Conservation (phyloP, 2,329 filamentous ascomycete species). For the Tolypocladium paradoxum region DNA sequence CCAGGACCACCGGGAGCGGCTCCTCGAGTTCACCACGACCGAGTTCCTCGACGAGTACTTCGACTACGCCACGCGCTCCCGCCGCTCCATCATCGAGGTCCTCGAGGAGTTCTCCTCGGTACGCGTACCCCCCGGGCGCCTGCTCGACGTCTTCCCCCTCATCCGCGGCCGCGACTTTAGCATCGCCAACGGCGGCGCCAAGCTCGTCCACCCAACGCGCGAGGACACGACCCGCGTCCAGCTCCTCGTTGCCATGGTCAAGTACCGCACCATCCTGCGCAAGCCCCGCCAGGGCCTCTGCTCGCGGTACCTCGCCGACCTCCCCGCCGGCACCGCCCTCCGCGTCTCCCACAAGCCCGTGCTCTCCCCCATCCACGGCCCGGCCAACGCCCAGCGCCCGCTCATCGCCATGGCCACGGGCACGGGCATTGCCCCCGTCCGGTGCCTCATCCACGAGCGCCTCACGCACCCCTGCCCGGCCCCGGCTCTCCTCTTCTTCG, state of each 20-base stretch:
- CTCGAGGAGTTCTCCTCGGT: conserved; percentile 83
- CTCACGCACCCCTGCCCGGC: conserved; percentile 15
- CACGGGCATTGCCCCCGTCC: conserved; percentile 77
- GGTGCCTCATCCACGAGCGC: conserved; percentile 73
- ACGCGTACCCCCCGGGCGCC: conserved; percentile 64
- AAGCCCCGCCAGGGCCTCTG: conserved; percentile 79
- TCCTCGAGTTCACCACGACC: conserved; percentile 73
- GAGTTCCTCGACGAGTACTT: conserved; percentile 83
- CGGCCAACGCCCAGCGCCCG: conserved; percentile 33
- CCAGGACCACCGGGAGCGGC: conserved; percentile 63
- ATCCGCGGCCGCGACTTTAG: conserved; percentile 91
- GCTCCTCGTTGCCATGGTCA: conserved; percentile 76
- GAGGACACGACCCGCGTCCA: conserved; percentile 43
- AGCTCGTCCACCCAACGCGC: conserved; percentile 18
- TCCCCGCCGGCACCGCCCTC: conserved; percentile 48
- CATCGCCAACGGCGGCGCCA: conserved; percentile 62
- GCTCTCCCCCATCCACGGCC: conserved; percentile 28
- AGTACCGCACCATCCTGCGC: conserved; percentile 80
- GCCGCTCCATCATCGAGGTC: conserved; percentile 84
- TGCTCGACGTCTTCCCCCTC: conserved; percentile 63
- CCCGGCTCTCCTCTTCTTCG: conserved; percentile 63
- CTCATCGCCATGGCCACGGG: conserved; percentile 74
- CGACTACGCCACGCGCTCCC: conserved; percentile 86
- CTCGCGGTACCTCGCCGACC: conserved; percentile 68
- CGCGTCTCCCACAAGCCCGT: conserved; percentile 47